These are phyloP conservation scores for Raffaelea albimanens DNA, from an alignment of 2,329 filamentous ascomycete species.

Conservation along the genomic window DNA sequence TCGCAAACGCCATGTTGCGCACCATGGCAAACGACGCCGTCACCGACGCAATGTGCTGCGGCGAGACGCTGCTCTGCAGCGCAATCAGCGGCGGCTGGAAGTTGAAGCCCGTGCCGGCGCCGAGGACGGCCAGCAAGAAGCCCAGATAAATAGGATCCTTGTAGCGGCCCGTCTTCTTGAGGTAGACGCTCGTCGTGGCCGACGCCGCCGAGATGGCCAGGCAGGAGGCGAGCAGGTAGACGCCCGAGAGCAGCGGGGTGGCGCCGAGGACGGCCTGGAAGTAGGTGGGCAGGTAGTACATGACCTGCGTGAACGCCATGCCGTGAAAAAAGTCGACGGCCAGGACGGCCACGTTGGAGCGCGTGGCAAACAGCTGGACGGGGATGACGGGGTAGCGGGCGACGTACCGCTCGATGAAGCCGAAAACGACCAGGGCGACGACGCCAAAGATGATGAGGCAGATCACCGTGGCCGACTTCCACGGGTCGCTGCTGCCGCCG, in stretches of 20 bases:
- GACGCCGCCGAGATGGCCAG: constrained; percentile 29
- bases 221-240: constrained; percentile 22
- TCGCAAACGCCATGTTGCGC: constrained; percentile 30
- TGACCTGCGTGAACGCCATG: constrained; percentile 52
- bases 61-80: constrained; percentile 48
- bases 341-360: constrained; percentile 49
- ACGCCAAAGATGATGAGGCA: constrained; percentile 53
- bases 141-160: constrained; percentile 40
- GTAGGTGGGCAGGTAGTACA: constrained; percentile 66
- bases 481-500: constrained; percentile 47
- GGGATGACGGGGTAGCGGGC: constrained; percentile 63
- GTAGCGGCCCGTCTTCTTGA: constrained; percentile 29
- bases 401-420: constrained; percentile 53
- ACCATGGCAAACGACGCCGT: constrained; percentile 49
- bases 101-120: constrained; percentile 47
- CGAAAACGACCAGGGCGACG: constrained; percentile 37
- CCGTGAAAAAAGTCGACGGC: constrained; percentile 33
- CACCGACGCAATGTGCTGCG: constrained; percentile 48
- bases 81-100: constrained; percentile 52
- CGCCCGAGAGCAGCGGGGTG: constrained; percentile 48
- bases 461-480: constrained; percentile 51
- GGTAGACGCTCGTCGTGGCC: constrained; percentile 23
- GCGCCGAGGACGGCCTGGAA: constrained; percentile 59
- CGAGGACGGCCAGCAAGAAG: constrained; percentile 41
- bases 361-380: constrained; percentile 45